phyloP scores from a whole-genome alignment of 2,329 filamentous ascomycete species.

The Ophiostoma sp. region DNA sequence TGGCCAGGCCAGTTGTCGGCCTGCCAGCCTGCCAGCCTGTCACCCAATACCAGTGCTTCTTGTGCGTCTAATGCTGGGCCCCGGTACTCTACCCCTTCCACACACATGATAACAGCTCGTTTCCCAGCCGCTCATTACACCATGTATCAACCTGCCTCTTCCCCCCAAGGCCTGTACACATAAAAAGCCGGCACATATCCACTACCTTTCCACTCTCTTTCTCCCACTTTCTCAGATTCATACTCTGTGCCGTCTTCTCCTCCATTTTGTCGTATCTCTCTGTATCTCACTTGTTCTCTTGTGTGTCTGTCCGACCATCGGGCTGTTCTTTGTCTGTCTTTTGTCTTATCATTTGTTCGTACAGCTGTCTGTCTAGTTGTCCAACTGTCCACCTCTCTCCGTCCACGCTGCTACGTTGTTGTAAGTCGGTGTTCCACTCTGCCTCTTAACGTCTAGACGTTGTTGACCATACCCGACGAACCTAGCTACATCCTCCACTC shows the following conservation, averaged over 20 bases:
- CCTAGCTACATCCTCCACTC: background rate
- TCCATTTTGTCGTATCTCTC: no score
- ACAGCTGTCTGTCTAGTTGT: no score
- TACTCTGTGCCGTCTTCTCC: background rate
- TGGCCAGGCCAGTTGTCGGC: background rate
- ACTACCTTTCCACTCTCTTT: background rate
- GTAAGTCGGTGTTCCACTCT: background rate
- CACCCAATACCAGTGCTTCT: no score
- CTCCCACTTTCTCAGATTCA: background rate
- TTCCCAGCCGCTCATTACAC: background rate
- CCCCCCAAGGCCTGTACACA: background rate
- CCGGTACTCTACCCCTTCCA: no score
- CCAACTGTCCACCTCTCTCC: no score
- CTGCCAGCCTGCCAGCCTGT: background rate
- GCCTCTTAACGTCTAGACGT: background rate
- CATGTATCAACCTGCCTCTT: background rate
- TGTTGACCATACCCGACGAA: background rate
- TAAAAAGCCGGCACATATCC: background rate
- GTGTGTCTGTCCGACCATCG: no score
- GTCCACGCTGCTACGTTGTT: no score
- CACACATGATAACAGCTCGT: background rate
- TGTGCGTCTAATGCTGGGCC: no score
- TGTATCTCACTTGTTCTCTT: no score
- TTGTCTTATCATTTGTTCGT: no score
- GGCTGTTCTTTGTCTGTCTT: no score